Base-by-base conservation (phyloP, 176 grass and related monocot species). In the Chrysopogon serrulatus region DNA sequence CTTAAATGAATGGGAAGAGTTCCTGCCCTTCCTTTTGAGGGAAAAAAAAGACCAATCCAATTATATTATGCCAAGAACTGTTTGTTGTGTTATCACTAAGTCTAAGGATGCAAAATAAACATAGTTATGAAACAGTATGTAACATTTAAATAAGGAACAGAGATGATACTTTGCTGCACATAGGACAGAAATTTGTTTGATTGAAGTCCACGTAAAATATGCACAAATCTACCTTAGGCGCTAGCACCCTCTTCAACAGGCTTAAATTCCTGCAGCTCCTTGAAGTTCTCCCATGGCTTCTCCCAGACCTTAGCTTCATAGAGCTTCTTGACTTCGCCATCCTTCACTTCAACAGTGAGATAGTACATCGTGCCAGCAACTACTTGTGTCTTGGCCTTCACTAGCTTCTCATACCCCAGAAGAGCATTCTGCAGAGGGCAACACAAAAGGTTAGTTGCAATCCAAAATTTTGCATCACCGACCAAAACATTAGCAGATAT, bases 241-340 rank as follows among this genome's bases (percentile, higher is more conserved):
- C 51, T 90, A 35, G 84, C 71, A 27, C 39, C n/a, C 15, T 28
- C 71, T 10, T 77, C 87, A 26, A 83, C 59, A 68, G 79, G 89
- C 49, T 90, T 94, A 65, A 97, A 94, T 24, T 94, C 94, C 49
- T 89, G 35, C 59, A 97, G 83, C 65, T 86, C 42, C 86, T 90
- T 97, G 10, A 92, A 97, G 86, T 85, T 73, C 80, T 72, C 47
- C 86, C 90, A 92, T 43, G 36, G 73, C 68, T 97, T 90, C 60
- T 92, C 94, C 94, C 90, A 92, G 13, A 97, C 74, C 79, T 90
- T 92, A 26, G 94, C 94, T 80, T 97, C 94, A 39, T 92, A 86
- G 57, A 94, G 56, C 53, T 91, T 94, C 73, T 87, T 94, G 63
- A 27, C 30, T 16, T 76, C 85, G 5, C 82, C 71, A 44, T 94